Percentiles rank a stretch among this genome's conserved stretches.
phyloP scores from a whole-genome alignment of 1,284 basidiomycete genomes.

The Rhodotorula sp. region DNA sequence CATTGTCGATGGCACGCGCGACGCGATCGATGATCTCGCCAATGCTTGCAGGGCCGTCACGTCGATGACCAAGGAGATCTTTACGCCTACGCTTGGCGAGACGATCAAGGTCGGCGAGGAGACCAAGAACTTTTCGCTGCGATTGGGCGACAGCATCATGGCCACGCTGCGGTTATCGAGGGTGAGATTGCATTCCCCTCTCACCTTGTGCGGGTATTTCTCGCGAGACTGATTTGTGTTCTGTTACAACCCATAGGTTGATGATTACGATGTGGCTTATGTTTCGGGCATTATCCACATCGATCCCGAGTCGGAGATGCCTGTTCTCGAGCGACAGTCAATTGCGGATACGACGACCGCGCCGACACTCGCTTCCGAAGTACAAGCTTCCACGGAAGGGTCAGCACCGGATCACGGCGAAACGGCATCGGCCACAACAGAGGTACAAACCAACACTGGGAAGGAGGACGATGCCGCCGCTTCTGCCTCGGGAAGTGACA shows the following conservation, averaged over 20 bases:
- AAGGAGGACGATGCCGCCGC: background rate
- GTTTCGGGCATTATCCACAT: slow-evolving; percentile 79
- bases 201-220: background rate
- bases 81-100: slow-evolving; percentile 69
- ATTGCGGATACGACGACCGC: slow-evolving; percentile 10
- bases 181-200: slow-evolving; percentile 53
- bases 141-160: slow-evolving; percentile 83
- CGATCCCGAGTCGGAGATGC: slow-evolving; percentile 70
- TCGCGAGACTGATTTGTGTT: background rate
- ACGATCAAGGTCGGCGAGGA: slow-evolving; percentile 88
- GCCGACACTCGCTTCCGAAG: background rate
- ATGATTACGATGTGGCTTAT: slow-evolving; percentile 93
- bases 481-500: background rate
- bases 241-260: slow-evolving; percentile 62
- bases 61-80: slow-evolving; percentile 86
- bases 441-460: slow-evolving; percentile 46
- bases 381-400: background rate
- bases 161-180: slow-evolving; percentile 79
- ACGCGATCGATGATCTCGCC: slow-evolving; percentile 68
- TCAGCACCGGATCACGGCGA: background rate
- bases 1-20: slow-evolving; percentile 71
- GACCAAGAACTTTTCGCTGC: slow-evolving; percentile 89
- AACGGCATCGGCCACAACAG: too few species aligned
- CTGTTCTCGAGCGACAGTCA: slow-evolving; percentile 50
- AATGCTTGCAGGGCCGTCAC: slow-evolving; percentile 74